phyloP scores from a whole-genome alignment of 2,329 filamentous ascomycete species.

The Calonectria naviculata region DNA sequence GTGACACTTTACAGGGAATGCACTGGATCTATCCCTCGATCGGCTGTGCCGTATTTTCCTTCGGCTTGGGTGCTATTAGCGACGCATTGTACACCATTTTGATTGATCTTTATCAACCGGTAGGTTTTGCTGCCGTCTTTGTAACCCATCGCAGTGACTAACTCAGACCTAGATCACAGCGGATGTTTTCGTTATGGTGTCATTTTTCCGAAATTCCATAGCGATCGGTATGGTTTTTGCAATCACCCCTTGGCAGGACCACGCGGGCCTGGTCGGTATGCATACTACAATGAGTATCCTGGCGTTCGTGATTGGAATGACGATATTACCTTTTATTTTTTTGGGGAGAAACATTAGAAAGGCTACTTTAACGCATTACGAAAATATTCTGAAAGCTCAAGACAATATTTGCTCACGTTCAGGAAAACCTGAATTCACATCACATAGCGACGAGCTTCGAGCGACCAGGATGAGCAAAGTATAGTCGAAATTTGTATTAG shows the following conservation, averaged over 20 bases:
- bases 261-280: neutral
- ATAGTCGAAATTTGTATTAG: neutral
- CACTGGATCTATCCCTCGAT: neutral
- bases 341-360: neutral
- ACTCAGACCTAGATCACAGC: neutral
- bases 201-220: neutral
- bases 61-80: neutral
- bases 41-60: neutral
- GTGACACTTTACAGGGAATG: neutral
- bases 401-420: neutral
- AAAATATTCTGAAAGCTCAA: neutral
- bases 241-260: neutral
- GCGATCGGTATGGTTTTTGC: neutral
- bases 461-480: neutral
- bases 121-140: neutral
- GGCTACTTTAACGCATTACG: neutral
- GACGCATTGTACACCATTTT: neutral
- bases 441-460: neutral
- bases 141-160: accelerated
- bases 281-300: neutral
- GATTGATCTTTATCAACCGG: neutral
- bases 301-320: neutral
- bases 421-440: neutral
- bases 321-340: neutral
- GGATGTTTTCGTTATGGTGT: neutral